phyloP scores from a whole-genome alignment of 169 alveolate species.

The Theileria annulata region DNA sequence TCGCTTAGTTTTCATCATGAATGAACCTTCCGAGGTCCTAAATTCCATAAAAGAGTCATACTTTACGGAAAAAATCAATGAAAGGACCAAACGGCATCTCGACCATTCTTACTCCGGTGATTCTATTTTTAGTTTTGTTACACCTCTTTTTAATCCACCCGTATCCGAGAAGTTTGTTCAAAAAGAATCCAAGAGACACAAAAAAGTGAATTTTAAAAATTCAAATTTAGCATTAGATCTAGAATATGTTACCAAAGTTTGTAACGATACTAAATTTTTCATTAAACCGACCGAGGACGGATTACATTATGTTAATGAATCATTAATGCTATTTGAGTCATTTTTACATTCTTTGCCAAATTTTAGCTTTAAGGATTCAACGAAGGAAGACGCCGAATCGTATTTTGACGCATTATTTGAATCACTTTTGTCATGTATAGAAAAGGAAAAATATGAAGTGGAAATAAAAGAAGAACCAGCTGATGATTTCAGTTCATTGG shows the following conservation, averaged over 20 bases:
- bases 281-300: constrained; percentile 18
- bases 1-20: neutral
- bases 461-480: constrained; percentile 13
- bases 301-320: constrained; percentile 15
- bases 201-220: neutral
- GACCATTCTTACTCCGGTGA: neutral
- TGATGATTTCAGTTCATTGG: neutral
- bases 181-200: constrained; percentile 4
- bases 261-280: neutral
- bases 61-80: neutral
- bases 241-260: constrained; percentile 11
- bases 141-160: constrained; percentile 24
- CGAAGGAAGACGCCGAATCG: neutral
- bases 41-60: neutral
- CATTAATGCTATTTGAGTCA: constrained; percentile 20
- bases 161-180: neutral
- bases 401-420: constrained; percentile 23
- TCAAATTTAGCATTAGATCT: constrained; percentile 8
- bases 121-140: neutral
- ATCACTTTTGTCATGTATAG: constrained; percentile 16
- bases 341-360: constrained; percentile 20
- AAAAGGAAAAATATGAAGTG: constrained; percentile 7
- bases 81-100: neutral
- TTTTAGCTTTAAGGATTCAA: neutral
- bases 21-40: neutral